These are phyloP conservation scores for Flaveria ramosissima DNA, from an alignment of 129 eudicot species.

Conservation along the genomic window DNA sequence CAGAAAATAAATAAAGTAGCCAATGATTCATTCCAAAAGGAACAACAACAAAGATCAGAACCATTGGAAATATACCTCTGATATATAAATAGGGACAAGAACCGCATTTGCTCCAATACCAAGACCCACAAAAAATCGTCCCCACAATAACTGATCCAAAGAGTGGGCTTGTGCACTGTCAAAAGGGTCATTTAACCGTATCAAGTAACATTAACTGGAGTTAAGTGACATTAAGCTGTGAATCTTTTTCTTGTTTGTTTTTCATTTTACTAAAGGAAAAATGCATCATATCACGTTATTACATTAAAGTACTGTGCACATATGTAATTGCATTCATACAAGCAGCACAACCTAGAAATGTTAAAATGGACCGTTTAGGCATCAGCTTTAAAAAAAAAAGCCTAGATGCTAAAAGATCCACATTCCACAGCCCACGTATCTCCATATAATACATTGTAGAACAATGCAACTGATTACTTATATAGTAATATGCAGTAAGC, in stretches of 20 bases:
- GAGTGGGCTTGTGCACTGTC: conserved; percentile 89
- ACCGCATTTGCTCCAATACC: conserved; percentile 95
- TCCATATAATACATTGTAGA: background rate
- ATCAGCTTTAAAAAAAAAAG: background rate
- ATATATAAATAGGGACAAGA: conserved; percentile 86
- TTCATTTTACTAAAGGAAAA: background rate
- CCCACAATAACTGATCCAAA: conserved; percentile 69
- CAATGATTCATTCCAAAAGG: conserved; percentile 1
- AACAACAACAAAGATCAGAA: conserved; percentile 13
- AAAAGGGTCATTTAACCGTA: conserved; percentile 19
- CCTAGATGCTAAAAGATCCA: background rate
- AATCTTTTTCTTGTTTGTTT: background rate
- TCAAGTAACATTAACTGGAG: background rate
- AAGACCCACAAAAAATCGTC: conserved; percentile 87
- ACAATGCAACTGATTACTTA: background rate
- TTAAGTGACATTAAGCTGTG: background rate
- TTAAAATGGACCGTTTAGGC: background rate
- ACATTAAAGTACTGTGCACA: background rate
- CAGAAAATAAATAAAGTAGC: background rate
- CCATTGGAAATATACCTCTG: conserved; percentile 60
- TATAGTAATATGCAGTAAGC: background rate
- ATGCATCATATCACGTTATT: background rate
- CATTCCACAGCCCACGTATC: background rate
- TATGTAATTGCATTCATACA: background rate
- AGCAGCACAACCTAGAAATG: background rate